Evolutionary conservation across 164 flowering plant genomes (phyloP), one percentile per base, ranked within the genome.

Genomic region (Liquidambar formosana): DNA sequence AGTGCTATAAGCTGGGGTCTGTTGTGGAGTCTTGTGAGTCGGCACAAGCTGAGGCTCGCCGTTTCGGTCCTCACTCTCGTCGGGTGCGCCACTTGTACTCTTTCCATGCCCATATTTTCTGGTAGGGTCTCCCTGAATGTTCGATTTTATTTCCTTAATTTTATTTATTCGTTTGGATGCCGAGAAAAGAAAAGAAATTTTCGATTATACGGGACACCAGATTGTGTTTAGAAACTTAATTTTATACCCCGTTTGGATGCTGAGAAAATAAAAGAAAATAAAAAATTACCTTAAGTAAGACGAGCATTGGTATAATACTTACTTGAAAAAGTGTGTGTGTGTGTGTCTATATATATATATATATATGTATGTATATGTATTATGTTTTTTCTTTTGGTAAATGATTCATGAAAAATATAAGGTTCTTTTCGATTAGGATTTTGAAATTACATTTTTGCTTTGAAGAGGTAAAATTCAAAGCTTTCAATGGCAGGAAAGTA

Each of bases 91-190:
- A 58, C 87, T 28, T 91, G 93, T 68, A 92, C 97, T 67, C 96
- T 95, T 56, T 88, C 94, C 8, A 87, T 95, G 97, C 97, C 99
- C 11, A 71, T 92, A 0, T 87, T 82, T 57, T 88, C 97, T 0
- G 97, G 98, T 93, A 79, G 3, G 58, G 15, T n/a, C 14, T 14
- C 19, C 0, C 27, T 10, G 8, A 23, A 1, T 43, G 33, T 10
- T 5, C 4, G n/a, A n/a, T n/a, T 16, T 63, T 27, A 43, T 12
- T 12, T 19, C 16, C 38, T 44, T 53, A 43, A 18, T 27, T 15
- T 12, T 41, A 19, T 56, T 46, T 28, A 6, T 18, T 5, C 65
- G 47, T 69, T 66, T 70, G 58, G 51, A 53, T 62, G 59, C 41
- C 1, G 58, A 33, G 63, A 63, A 53, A 53, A 19, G 23, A 21